Evolutionary conservation across 768 basidiomycete genomes (phyloP).

Genomic region (Tricholoma matsutake): DNA sequence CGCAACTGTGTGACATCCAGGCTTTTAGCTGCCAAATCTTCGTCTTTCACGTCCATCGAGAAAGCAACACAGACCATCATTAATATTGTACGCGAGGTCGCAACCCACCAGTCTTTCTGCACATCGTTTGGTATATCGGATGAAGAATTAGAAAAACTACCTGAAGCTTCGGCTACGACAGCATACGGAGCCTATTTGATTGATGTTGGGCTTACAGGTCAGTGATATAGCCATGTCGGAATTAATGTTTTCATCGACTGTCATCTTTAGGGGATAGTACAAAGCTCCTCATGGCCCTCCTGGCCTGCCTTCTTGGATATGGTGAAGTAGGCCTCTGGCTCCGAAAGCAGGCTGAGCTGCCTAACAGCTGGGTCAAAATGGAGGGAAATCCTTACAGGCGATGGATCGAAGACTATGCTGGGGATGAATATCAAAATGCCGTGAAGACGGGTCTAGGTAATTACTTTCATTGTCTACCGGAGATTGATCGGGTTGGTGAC

Average conservation of each 20-base stretch:
- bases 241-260: neutral
- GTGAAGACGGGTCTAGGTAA: constrained; percentile 76
- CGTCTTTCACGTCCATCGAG: constrained; percentile 57
- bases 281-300: constrained; percentile 74
- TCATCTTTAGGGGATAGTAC: constrained; percentile 55
- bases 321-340: constrained; percentile 91
- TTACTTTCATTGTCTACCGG: neutral
- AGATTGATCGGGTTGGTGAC: neutral
- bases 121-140: constrained; percentile 62
- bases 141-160: constrained; percentile 56
- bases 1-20: constrained; percentile 29
- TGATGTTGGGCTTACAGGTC: constrained; percentile 72
- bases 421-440: constrained; percentile 65
- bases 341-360: constrained; percentile 46
- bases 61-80: constrained; percentile 62
- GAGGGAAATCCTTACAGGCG: constrained; percentile 70
- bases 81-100: constrained; percentile 63
- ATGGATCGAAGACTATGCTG: constrained; percentile 82
- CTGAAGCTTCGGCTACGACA: constrained; percentile 68
- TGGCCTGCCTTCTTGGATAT: constrained; percentile 87
- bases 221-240: constrained; percentile 4
- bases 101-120: constrained; percentile 72
- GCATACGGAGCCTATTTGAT: constrained; percentile 89
- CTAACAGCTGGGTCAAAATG: constrained; percentile 52
- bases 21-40: constrained; percentile 76